Conservation (phyloP, 106 monocot genomes). For the Dendrobium huoshanense region DNA sequence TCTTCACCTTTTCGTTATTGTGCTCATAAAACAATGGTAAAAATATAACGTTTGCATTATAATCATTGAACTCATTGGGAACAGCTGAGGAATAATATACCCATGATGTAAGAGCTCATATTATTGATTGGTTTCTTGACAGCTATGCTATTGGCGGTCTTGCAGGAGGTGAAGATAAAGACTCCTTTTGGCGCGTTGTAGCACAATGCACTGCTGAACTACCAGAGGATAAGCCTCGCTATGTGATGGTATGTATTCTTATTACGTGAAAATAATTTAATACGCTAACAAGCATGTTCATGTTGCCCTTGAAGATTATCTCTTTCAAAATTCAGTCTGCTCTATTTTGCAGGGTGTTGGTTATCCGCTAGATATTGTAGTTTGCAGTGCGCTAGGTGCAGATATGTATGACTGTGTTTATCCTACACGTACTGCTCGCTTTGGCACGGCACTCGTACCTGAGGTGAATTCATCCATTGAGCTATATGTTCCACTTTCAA, state of each 20-base stretch:
- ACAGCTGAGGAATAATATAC: neutral
- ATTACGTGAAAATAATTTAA: neutral
- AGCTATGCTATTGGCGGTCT: conserved; percentile 99
- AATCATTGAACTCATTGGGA: neutral
- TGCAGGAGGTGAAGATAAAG: conserved; percentile 98
- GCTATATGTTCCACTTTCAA: neutral
- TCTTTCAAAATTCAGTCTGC: neutral
- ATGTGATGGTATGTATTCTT: conserved; percentile 71
- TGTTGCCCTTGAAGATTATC: neutral
- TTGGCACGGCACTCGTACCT: conserved; percentile 94
- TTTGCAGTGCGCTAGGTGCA: conserved; percentile 98
- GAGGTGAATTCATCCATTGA: conserved; percentile 39
- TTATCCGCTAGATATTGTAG: conserved; percentile 99
- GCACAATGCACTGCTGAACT: conserved; percentile 91
- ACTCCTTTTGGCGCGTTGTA: conserved; percentile 99
- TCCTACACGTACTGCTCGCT: conserved; percentile 97
- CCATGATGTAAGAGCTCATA: conserved; percentile 10
- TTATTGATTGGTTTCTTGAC: conserved; percentile 20
- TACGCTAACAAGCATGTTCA: neutral
- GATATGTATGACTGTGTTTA: conserved; percentile 99
- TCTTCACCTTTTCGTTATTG: neutral
- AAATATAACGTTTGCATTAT: neutral
- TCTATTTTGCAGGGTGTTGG: conserved; percentile 83
- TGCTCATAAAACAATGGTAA: neutral
- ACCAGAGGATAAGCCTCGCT: conserved; percentile 94